These are phyloP conservation scores for Kalmusia sp. DNA, from an alignment of 2,329 filamentous ascomycete species.

Conservation along the genomic window DNA sequence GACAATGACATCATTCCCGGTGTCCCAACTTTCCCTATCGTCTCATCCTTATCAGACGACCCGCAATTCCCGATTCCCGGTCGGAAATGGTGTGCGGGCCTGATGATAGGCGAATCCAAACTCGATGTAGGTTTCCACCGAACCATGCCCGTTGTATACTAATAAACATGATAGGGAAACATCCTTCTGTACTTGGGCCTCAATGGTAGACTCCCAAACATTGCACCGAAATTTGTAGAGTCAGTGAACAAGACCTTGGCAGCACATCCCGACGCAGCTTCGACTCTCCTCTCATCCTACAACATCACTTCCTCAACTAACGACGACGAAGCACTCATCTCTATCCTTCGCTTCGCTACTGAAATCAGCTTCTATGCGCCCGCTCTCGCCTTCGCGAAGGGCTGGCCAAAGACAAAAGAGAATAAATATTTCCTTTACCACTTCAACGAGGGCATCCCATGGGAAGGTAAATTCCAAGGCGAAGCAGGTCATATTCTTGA, in stretches of 20 bases:
- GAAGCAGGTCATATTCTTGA: slow-evolving; percentile 45
- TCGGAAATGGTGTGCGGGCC: slow-evolving; percentile 53
- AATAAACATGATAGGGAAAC: slow-evolving; percentile 23
- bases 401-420: slow-evolving; percentile 36
- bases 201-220: slow-evolving; percentile 32
- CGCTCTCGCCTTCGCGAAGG: slow-evolving; percentile 49
- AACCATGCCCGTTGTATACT: no score
- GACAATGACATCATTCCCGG: slow-evolving; percentile 53
- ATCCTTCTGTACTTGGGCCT: slow-evolving; percentile 35
- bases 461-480: slow-evolving; percentile 43
- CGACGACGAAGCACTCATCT: slow-evolving; percentile 52
- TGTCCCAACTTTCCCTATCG: slow-evolving; percentile 30
- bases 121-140: slow-evolving; percentile 51
- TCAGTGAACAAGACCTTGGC: slow-evolving; percentile 40
- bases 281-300: slow-evolving; percentile 48
- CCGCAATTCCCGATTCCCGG: slow-evolving; percentile 43
- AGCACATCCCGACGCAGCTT: slow-evolving; percentile 27
- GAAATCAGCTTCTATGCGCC: slow-evolving; percentile 58
- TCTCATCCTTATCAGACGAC: slow-evolving; percentile 33
- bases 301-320: slow-evolving; percentile 41
- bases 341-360: slow-evolving; percentile 52
- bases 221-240: slow-evolving; percentile 44
- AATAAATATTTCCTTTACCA: slow-evolving; percentile 42
- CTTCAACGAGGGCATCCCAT: slow-evolving; percentile 44
- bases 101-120: slow-evolving; percentile 58